Conservation (phyloP, 192 early-diverging fungal genomes). For the Chytriomyces sp. region DNA sequence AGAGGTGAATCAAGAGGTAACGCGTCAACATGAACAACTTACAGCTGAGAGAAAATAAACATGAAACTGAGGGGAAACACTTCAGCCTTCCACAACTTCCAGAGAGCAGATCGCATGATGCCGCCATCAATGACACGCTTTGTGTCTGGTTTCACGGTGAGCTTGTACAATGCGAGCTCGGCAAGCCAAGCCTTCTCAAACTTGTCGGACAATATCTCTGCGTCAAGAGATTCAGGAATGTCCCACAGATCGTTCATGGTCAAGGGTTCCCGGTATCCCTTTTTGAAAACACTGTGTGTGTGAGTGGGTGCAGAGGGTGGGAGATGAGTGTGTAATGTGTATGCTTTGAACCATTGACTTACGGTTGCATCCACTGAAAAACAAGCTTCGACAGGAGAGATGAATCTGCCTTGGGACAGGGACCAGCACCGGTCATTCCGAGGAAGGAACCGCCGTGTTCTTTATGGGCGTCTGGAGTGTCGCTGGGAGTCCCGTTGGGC, state of each 20-base stretch:
- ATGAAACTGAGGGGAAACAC: neutral
- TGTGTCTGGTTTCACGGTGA: neutral
- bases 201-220: neutral
- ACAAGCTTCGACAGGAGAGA: neutral
- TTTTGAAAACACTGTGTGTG: neutral
- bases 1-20: no score
- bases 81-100: conserved; percentile 4
- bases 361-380: conserved; percentile 11
- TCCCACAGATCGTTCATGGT: neutral
- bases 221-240: neutral
- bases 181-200: neutral
- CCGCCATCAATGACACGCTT: neutral
- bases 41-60: neutral
- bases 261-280: neutral
- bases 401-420: neutral
- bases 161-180: neutral
- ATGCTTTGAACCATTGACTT: neutral
- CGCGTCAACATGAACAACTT: neutral
- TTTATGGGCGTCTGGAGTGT: no score
- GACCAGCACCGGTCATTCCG: neutral
- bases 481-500: no score
- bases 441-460: neutral
- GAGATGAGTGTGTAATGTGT: neutral
- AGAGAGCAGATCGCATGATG: neutral
- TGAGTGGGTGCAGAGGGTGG: neutral